A percentile compares a stretch with the other conserved stretches of the same genome.
phyloP scores from a whole-genome alignment of 495 filamentous ascomycete genomes.

The Hypoxylon subgilvum region DNA sequence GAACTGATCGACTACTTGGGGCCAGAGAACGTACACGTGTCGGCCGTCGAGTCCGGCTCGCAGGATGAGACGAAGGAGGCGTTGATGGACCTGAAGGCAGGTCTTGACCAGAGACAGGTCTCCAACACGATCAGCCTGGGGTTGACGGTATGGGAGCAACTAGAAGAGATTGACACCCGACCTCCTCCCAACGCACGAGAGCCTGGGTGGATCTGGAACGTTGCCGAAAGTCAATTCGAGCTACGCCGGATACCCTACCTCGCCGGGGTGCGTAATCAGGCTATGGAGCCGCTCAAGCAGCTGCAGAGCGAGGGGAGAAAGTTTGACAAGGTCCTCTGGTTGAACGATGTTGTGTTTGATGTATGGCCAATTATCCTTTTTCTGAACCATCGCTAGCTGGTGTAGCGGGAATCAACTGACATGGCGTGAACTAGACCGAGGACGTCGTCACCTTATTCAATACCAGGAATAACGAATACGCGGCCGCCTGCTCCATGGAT shows the following conservation, averaged over 20 bases:
- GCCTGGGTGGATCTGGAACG: constrained; percentile 62
- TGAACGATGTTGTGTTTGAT: constrained; percentile 76
- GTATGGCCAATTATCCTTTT: constrained; percentile 19
- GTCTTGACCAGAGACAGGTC: constrained; percentile 59
- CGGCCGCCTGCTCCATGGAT: constrained; percentile 82
- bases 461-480: constrained; percentile 75
- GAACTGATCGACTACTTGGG: constrained; percentile 61
- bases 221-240: constrained; percentile 57
- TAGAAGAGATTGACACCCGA: constrained; percentile 52
- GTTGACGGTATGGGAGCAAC: constrained; percentile 62
- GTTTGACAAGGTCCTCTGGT: constrained; percentile 75
- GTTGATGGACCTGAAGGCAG: constrained; percentile 60
- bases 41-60: constrained; percentile 72
- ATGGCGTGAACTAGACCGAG: constrained; percentile 51
- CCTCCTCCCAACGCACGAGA: constrained; percentile 51
- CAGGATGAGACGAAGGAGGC: constrained; percentile 70
- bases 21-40: constrained; percentile 67
- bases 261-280: constrained; percentile 66
- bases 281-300: constrained; percentile 50
- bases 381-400: background rate
- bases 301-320: constrained; percentile 49
- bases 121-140: constrained; percentile 60
- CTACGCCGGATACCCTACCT: constrained; percentile 71
- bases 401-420: background rate
- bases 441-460: constrained; percentile 73